Percentiles rank a stretch among this genome's conserved stretches.
These are phyloP conservation scores for Stephania japonica DNA, from an alignment of 164 flowering plant species.

Conservation along the genomic window DNA sequence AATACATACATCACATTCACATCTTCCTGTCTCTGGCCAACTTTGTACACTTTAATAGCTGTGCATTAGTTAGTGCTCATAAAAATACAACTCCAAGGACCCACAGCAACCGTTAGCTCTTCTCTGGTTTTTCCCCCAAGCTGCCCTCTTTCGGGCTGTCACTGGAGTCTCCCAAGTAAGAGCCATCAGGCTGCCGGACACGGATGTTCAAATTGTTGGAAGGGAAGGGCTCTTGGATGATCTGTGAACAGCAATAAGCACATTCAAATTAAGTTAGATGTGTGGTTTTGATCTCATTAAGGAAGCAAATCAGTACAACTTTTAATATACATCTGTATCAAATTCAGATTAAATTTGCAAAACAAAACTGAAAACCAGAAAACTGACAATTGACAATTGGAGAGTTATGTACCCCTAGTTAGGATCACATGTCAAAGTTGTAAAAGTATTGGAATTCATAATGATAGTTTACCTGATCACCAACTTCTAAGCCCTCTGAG, in stretches of 20 bases:
- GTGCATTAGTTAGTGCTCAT: conserved; percentile 26
- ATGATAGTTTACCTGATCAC: conserved; percentile 54
- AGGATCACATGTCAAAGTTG: background rate
- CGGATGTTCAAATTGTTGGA: conserved; percentile 53
- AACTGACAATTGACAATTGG: background rate
- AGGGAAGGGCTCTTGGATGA: conserved; percentile 48
- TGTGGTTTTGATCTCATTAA: background rate
- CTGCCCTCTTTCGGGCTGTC: conserved; percentile 44
- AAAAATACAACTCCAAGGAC: conserved; percentile 1
- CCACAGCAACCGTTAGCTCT: conserved; percentile 10
- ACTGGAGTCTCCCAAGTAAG: conserved; percentile 43
- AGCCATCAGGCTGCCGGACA: conserved; percentile 64
- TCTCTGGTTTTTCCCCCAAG: conserved; percentile 35
- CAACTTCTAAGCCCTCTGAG: conserved; percentile 52
- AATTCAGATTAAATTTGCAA: background rate
- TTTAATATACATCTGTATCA: background rate
- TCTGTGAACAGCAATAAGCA: conserved; percentile 2
- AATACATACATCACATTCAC: conserved; percentile 12
- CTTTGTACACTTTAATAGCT: conserved; percentile 31
- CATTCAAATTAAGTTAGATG: background rate
- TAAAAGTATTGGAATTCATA: background rate
- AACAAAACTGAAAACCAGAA: background rate
- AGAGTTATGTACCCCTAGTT: background rate
- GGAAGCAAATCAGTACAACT: background rate
- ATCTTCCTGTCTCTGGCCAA: conserved; percentile 7